These are phyloP conservation scores for Asterionellopsis glacialis DNA, from an alignment of 108 stramenopile genomes.

Conservation along the genomic window DNA sequence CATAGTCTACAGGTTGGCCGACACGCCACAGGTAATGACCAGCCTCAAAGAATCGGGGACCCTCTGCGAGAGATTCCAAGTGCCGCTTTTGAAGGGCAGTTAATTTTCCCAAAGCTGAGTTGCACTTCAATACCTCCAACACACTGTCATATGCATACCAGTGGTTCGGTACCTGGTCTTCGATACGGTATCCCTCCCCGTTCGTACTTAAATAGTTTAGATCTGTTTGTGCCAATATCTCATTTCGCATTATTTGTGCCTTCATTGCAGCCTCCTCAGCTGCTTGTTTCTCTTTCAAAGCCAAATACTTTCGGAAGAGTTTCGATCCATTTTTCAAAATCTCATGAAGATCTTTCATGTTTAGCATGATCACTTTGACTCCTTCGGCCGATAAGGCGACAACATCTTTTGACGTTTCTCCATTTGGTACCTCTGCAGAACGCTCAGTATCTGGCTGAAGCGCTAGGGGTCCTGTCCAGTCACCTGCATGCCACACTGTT, in stretches of 20 bases:
- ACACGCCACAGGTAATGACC: slow-evolving; percentile 45
- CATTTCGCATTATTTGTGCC: slow-evolving; percentile 29
- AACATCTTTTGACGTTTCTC: slow-evolving; percentile 47
- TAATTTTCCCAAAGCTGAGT: slow-evolving; percentile 55
- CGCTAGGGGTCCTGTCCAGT: slow-evolving; percentile 83
- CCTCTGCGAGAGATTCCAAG: slow-evolving; percentile 62
- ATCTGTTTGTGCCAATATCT: too few relatives aligned
- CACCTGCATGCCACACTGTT: slow-evolving; percentile 83
- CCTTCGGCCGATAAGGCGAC: slow-evolving; percentile 80
- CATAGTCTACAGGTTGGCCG: slow-evolving; percentile 56
- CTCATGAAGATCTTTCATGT: slow-evolving; percentile 53
- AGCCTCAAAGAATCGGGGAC: slow-evolving; percentile 39
- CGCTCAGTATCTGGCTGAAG: slow-evolving; percentile 69
- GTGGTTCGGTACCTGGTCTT: too few relatives aligned
- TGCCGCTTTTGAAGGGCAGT: slow-evolving; percentile 63
- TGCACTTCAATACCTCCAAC: slow-evolving; percentile 41
- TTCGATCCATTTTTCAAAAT: slow-evolving; percentile 71
- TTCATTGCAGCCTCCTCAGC: slow-evolving; percentile 36
- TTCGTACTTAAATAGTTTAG: too few relatives aligned
- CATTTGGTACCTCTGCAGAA: slow-evolving; percentile 26
- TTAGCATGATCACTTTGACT: slow-evolving; percentile 82
- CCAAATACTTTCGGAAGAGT: slow-evolving; percentile 67
- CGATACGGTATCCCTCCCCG: not conserved
- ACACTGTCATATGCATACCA: slow-evolving; percentile 27
- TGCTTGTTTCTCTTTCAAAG: slow-evolving; percentile 46